phyloP scores from a whole-genome alignment of 345 rosid genomes.

The Iberis pinnata region DNA sequence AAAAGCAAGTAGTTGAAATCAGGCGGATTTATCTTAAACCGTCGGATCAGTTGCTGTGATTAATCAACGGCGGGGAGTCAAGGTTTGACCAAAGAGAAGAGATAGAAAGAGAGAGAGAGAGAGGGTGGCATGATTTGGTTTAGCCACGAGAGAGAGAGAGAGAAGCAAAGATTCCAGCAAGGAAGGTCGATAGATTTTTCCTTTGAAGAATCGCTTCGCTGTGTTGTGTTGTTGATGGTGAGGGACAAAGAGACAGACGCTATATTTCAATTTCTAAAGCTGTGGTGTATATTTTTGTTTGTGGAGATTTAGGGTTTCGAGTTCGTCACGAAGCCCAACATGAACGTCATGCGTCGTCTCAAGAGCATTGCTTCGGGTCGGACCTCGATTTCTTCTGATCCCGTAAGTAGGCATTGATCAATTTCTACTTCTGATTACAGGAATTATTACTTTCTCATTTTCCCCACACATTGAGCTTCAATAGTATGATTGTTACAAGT shows the following conservation, averaged over 20 bases:
- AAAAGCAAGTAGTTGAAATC: background rate
- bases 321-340: constrained; percentile 27
- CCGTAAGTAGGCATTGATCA: constrained; percentile 33
- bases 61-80: constrained; percentile 33
- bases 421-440: too few species aligned
- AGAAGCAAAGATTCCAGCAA: background rate
- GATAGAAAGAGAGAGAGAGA: constrained; percentile 30
- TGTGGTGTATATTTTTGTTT: constrained; percentile 10
- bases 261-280: constrained; percentile 27
- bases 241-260: constrained; percentile 2
- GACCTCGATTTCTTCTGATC: constrained; percentile 81
- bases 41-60: constrained; percentile 32
- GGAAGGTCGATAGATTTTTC: constrained; percentile 7
- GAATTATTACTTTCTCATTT: background rate
- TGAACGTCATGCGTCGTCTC: constrained; percentile 97
- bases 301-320: constrained; percentile 29
- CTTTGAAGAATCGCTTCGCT: constrained; percentile 8
- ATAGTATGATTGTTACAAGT: too few species aligned
- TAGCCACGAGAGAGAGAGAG: constrained; percentile 39
- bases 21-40: constrained; percentile 17
- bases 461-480: background rate
- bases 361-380: constrained; percentile 99
- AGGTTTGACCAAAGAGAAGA: constrained; percentile 42
- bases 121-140: constrained; percentile 52
- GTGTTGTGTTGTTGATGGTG: too few species aligned